Evolutionary conservation across 805 yeast species (phyloP), one percentile per base, ranked within the genome.

Genomic region (Clavispora carvajalis): DNA sequence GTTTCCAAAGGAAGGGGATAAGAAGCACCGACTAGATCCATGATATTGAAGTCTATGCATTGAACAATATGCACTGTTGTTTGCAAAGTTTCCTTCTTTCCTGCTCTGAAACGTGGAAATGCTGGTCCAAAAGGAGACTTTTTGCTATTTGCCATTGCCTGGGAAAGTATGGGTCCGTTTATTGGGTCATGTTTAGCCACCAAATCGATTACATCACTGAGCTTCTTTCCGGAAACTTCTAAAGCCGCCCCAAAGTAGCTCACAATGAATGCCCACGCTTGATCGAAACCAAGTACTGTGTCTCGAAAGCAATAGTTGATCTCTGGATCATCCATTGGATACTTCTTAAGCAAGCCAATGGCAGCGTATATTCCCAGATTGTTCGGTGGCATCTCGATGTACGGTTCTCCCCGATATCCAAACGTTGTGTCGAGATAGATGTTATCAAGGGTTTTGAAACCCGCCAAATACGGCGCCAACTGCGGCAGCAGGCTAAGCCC

Each of bases 351-450:
- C 11, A 68, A 42, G 6, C 53, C 51, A 0, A 64, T 49, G 4
- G 69, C 57, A 0, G 59, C 42, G 6, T 53, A 44, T 1, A 75
- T 56, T 0, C 82, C 81, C 4, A 55, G 63, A 33, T 51, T 49
- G 48, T 76, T 74, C 1, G 64, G 57, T 5, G 57, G 59, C 38
- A 75, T 71, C 18, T 65, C 67, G 11, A 75, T 67, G 43, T 57
- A 73, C 0, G 80, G 81, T 39, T 73, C 74, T 0, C 65, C 67
- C 37, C 82, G 57, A 46, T 68, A 63, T 1, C 68, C 68, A 53
- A 73, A 78, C 0, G 82, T 75, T 2, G 80, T 70, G 49, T 79
- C 85, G 19, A 77, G 54, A 46, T 79, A 79, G 7, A 79, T 55
- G 36, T 67, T 67, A 37, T 74, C 73, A 9, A 76, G 52, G 1